Evolutionary conservation across 257 asterid species (phyloP), one percentile per base, ranked within the genome.

Genomic region (Solanum etuberosum): DNA sequence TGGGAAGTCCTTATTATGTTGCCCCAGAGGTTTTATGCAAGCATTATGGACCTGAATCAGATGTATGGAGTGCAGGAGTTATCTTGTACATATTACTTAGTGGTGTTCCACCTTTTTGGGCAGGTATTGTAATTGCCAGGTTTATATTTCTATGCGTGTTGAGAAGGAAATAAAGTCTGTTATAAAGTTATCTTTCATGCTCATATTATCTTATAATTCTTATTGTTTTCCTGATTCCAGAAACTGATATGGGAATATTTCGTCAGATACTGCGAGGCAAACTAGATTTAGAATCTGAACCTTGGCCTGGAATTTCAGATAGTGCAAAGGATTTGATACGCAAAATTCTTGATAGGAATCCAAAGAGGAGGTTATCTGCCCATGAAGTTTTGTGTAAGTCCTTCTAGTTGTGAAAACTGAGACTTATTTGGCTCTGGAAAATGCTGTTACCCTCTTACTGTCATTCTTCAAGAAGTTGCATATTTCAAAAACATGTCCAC

Each of bases 11-110:
- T 86, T 96, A 95, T 87, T 95, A 96, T 72, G 99, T 96, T 86
- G 99, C 99, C 78, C 99, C 99, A 6, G 98, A 96, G 91, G 98
- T 96, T 89, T 88, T 96, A 81, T 92, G 95, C 88, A 96, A 95
- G 95, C 94, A 93, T 89, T 96, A 96, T 91, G 99, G 99, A 88
- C 98, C 93, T 42, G 99, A 96, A 90, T 92, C 99, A 54, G 99
- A 96, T 86, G 99, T 96, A 13, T 96, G 99, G 99, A 96, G 99
- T 90, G 99, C 98, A 9, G 99, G 99, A 78, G 99, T 96, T 86
- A 96, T 96, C 85, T 90, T 96, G 86, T 96, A 96, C 92, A 96
- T 96, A 90, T 92, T 96, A 93, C 98, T 96, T 84, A 94, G 98
- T 88, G 99, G 99, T 5, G 96, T 96, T 85, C 99, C 99, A 31